Base-by-base conservation (phyloP, 176 grass and related monocot genomes). In the sorghum (Sorghum bicolor) region DNA sequence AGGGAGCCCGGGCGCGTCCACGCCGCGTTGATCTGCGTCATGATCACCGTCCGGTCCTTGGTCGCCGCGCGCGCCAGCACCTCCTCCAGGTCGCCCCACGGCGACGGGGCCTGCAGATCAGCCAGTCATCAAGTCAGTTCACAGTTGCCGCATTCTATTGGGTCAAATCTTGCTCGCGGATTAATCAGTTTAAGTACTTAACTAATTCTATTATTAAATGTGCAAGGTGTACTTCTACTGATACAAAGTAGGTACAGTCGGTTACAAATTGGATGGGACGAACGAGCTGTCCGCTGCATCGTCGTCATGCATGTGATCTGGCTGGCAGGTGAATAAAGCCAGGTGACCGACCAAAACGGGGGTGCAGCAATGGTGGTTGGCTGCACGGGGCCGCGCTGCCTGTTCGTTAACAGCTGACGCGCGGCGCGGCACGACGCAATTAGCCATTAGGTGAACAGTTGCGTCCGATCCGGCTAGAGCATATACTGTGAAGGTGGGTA, bases 21-120 rank as follows among this genome's bases (percentile, higher is more conserved):
- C 36, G 93, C 93, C 70, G 86, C 89, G 68, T 98, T 98, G 80
- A 95, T 88, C 73, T 92, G 87, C 68, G 96, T 98, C 91, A 98
- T 83, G 85, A 98, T 93, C 87, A 98, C 93, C 47, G 96, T 98
- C 69, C 83, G 77, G 73, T 95, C 93, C 70, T 77, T 52, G 60
- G 82, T 93, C 47, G 96, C 92, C 67, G 96, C 93, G 0, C 74
- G 72, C 32, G 29, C 80, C 16, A 98, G 80, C 31, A 98, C 90
- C 86, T 93, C 88, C 74, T 81, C 86, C 60, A 98, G 82, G 37
- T 96, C 94, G 8, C 88, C 89, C 34, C 79, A 92, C 24, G 77
- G 60, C 39, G 87, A 82, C 6, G 77, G 37, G 0, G 65, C 82
- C 91, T 90, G 80, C 72, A n/a, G n/a, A n/a, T n/a, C n/a, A n/a